Evolutionary conservation across 495 filamentous ascomycete genomes (phyloP).

Genomic region (Penicillium robsamsonii): DNA sequence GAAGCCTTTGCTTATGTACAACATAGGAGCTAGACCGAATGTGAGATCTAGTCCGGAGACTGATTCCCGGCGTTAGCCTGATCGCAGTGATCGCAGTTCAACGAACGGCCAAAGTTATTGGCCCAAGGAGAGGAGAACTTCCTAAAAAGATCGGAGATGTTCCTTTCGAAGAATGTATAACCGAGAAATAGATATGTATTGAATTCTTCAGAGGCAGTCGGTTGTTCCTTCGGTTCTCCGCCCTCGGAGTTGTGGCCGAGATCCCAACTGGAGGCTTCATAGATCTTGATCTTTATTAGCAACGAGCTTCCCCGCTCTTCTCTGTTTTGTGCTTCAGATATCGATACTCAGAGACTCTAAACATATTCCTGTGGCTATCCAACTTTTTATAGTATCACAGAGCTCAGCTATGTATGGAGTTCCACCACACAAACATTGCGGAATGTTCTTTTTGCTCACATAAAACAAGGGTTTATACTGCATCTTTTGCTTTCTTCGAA

Average conservation of each 20-base stretch:
- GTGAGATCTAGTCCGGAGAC: constrained; percentile 1
- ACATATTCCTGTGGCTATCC: not conserved
- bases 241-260: constrained; percentile 16
- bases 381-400: not conserved
- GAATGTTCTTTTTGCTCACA: constrained; percentile 5
- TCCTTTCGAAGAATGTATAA: not conserved
- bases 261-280: constrained; percentile 2
- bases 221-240: constrained; percentile 9
- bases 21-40: not conserved
- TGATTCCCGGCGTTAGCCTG: not conserved
- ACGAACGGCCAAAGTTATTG: not conserved
- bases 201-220: not conserved
- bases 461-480: constrained; percentile 56
- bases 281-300: constrained; percentile 9
- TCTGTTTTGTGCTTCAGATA: not conserved
- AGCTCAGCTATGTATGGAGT: constrained; percentile 13
- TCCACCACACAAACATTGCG: not conserved
- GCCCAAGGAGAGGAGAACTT: not conserved
- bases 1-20: not conserved
- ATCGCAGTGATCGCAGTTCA: not conserved
- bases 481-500: constrained; percentile 91
- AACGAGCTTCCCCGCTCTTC: not conserved
- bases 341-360: not conserved
- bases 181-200: not conserved
- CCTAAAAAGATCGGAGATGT: not conserved